Conservation (phyloP, 257 asterid species). For the Voacanga thouarsii region DNA sequence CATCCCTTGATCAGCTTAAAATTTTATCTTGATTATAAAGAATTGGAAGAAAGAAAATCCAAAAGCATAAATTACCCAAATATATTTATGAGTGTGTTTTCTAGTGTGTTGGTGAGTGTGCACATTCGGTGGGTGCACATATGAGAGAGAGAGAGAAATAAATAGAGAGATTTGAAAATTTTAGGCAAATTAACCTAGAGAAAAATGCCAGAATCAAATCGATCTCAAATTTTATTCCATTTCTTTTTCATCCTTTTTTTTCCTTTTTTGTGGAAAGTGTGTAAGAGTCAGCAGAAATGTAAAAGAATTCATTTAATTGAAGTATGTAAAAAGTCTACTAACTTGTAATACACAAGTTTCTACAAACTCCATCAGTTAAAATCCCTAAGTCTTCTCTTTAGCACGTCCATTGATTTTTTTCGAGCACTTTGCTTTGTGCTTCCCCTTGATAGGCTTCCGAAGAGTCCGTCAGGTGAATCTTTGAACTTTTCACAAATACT, state of each 20-base stretch:
- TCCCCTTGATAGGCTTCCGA: slow-evolving; percentile 82
- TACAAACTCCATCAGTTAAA: slow-evolving; percentile 50
- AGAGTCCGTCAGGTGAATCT: slow-evolving; percentile 79
- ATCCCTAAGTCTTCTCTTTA: slow-evolving; percentile 76
- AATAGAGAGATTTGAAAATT: not conserved
- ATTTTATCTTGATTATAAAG: not conserved
- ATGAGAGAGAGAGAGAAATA: not conserved
- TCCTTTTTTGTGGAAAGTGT: not conserved
- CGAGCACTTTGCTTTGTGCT: slow-evolving; percentile 71
- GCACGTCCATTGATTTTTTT: slow-evolving; percentile 78
- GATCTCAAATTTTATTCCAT: not conserved
- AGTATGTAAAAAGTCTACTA: not conserved
- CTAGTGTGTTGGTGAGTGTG: not conserved
- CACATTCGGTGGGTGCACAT: not conserved
- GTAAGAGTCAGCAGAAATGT: not conserved
- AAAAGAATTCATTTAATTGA: slow-evolving; percentile 17
- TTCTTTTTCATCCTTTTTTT: not conserved
- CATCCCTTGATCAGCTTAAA: not conserved
- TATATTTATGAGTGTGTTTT: not conserved
- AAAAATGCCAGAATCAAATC: not conserved
- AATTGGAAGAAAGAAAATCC: not conserved
- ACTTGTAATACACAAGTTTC: not conserved
- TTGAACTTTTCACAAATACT: slow-evolving; percentile 79
- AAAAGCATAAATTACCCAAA: not conserved
- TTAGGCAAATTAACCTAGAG: not conserved